A percentile compares a stretch with the other conserved stretches of the same genome.
These are phyloP conservation scores for Eutrema salsugineum DNA, from an alignment of 441 rosid genomes.

Conservation along the genomic window DNA sequence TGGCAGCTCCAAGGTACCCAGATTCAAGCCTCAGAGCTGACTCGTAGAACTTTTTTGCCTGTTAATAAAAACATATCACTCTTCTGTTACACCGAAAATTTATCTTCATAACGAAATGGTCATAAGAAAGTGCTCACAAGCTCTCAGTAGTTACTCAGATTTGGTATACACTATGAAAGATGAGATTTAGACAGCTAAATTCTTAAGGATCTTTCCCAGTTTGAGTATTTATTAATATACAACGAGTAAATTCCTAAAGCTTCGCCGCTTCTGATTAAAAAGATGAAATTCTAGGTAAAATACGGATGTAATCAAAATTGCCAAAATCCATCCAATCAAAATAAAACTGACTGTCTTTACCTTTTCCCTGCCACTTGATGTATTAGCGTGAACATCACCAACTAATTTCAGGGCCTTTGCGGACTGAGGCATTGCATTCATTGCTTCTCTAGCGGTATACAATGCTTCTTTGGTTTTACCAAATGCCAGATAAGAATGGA, in stretches of 20 bases:
- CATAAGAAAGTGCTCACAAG: neutral
- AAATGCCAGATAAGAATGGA: constrained; percentile 86
- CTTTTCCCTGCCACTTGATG: constrained; percentile 92
- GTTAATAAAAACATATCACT: constrained; percentile 21
- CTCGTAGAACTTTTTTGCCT: constrained; percentile 97
- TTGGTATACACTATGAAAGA: neutral
- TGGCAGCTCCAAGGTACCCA: constrained; percentile 92
- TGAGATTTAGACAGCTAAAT: neutral
- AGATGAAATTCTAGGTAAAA: neutral
- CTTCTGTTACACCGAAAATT: neutral
- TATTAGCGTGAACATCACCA: constrained; percentile 95
- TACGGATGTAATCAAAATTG: neutral
- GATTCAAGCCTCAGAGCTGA: constrained; percentile 95
- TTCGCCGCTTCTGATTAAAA: neutral
- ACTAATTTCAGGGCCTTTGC: constrained; percentile 94
- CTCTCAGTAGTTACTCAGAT: neutral
- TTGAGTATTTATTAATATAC: neutral
- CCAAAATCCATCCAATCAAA: neutral
- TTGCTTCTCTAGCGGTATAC: constrained; percentile 93
- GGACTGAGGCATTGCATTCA: constrained; percentile 99
- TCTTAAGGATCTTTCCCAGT: neutral
- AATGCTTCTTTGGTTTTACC: constrained; percentile 91
- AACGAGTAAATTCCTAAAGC: neutral
- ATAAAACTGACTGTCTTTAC: constrained; percentile 34
- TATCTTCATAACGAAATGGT: neutral